Percentiles rank a stretch among this genome's conserved stretches.
Evolutionary conservation across 176 grass and related monocot genomes (phyloP).

Genomic region (Panicum miliaceum): DNA sequence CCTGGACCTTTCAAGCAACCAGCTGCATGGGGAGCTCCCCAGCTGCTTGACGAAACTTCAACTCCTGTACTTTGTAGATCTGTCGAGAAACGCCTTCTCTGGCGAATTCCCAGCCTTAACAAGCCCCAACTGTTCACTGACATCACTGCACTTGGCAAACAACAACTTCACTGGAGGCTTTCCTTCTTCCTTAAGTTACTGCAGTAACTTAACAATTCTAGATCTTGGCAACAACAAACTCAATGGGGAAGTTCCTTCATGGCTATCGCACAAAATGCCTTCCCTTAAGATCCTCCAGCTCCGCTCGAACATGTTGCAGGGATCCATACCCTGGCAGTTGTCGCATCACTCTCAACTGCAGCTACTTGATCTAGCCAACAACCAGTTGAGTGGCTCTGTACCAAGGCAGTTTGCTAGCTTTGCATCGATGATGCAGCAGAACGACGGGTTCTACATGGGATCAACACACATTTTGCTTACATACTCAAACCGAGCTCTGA

Average conservation of each 20-base stretch:
- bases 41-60: constrained; percentile 34
- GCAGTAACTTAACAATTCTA: neutral
- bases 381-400: neutral
- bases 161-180: constrained; percentile 28
- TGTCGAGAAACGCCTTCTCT: constrained; percentile 38
- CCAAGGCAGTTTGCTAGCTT: neutral
- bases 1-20: constrained; percentile 50
- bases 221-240: constrained; percentile 6
- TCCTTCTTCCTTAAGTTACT: neutral
- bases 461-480: neutral
- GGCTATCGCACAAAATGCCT: neutral
- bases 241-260: constrained; percentile 9
- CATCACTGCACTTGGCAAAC: constrained; percentile 31
- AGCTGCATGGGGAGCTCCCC: constrained; percentile 38
- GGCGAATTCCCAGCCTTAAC: neutral
- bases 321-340: neutral
- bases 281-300: neutral
- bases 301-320: neutral
- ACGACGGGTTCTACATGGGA: neutral
- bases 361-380: constrained; percentile 10
- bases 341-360: constrained; percentile 20
- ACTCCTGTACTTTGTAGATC: constrained; percentile 28
- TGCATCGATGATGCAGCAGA: neutral
- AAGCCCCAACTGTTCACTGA: neutral
- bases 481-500: neutral